Percentiles rank a stretch among this genome's conserved stretches.
Evolutionary conservation across 129 eudicot species (phyloP).

Genomic region (carrot (Daucus carota)): DH1_v3.0 NC_030383.2:11294001-11294500

Average conservation of each 20-base stretch:
- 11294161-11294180: too few species aligned
- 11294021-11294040: too few species aligned
- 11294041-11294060: too few species aligned
- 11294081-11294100: not conserved
- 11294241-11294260: too few species aligned
- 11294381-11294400: not conserved
- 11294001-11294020: not conserved
- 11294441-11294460: slow-evolving; percentile 11
- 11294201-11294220: too few species aligned
- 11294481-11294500: slow-evolving; percentile 20
- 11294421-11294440: not conserved
- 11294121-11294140: not conserved
- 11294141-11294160: not conserved
- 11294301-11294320: not conserved
- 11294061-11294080: not conserved
- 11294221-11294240: too few species aligned
- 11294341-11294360: not conserved
- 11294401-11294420: not conserved
- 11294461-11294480: slow-evolving; percentile 26
- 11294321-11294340: slow-evolving; percentile 2
- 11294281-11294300: too few species aligned
- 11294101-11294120: not conserved
- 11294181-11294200: too few species aligned
- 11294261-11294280: not conserved
- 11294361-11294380: not conserved